Evolutionary conservation across 2,329 filamentous ascomycete species (phyloP), one percentile per base, ranked within the genome.

Genomic region (Neopestalotiopsis sp.): DNA sequence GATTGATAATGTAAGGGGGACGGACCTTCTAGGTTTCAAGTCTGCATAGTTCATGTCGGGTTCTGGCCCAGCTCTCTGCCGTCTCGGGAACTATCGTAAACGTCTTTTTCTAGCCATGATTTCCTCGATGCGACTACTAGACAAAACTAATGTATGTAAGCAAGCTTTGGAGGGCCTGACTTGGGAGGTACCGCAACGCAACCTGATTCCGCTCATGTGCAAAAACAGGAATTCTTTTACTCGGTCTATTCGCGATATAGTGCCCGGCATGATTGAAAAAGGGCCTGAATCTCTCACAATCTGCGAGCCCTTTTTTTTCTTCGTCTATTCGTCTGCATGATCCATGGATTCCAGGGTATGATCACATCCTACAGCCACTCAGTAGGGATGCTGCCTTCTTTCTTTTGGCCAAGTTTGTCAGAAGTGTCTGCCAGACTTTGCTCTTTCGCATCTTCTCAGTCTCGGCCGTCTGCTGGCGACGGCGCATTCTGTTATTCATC

Each of bases 371-470:
- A 34, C 64, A 64, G 32, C 10, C 60, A n/a, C 56, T 67, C 45
- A 58, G 32, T 24, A 52, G 45, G 20, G 28, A 65, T 66, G 63
- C 67, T 60, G 52, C 64, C 67, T 20, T 17, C 32, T 30, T 66
- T 49, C 32, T 13, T 62, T 2, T 56, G 34, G 42, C 49, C 63
- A 24, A 65, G 34, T 20, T 38, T 66, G 38, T 30, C 61, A n/a
- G 24, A 14, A 20, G 9, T 64, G 34, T 38, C 24, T 14, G 24
- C 34, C 7, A 56, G 20, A n/a, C 30, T 67, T n/a, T 30, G 28
- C 42, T 59, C 56, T 13, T 34, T 68, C 17, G 28, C 52, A 59
- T 68, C 60, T 61, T 65, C 34, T 30, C 28, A 62, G 59, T 62
- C 59, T 59, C 34, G 10, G 34, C 9, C 24, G 4, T 20, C 24